Evolutionary conservation across 176 grass and related monocot species (phyloP), one percentile per base, ranked within the genome.

Genomic region (Pontederia paniculata): DNA sequence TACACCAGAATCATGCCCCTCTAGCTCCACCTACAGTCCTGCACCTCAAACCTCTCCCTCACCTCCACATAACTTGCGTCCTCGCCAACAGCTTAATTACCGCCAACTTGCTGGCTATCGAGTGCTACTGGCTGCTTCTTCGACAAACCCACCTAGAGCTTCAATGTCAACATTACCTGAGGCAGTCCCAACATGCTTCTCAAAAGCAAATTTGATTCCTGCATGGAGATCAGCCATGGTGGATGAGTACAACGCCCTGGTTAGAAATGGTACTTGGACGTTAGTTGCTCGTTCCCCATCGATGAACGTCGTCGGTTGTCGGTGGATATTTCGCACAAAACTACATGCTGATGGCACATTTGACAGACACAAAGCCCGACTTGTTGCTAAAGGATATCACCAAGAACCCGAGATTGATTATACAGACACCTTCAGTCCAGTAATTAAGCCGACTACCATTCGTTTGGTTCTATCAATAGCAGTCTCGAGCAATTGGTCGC

Each of bases 401-500:
- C 63, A 67, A 12, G 18, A 54, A 8, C 8, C 5, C 0, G 0
- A 17, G 0, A 17, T 67, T 9, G 63, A 67, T 17, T 67, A 28
- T 14, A n/a, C n/a, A 15, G 21, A 54, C 1, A 68, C 64, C 0
- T 54, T 15, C 16, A 67, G 63, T 19, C 66, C 51, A 16, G 25
- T 57, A 0, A 46, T 70, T 10, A 58, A 57, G 17, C 66, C 51
- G 0, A 23, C 31, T 0, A 57, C 66, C 3, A 45, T 70, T 57
- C 16, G 51, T 12, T 12, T 70, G n/a, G 14, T 70, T 8, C 50
- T 70, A 0, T 57, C 66, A 9, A 9, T 70, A 12, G 66, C 13
- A 18, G 9, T 57, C 12, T 21, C 47, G 15, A 1, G 14, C 8
- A 17, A 43, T 17, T 67, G 63, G 63, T 0, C 5, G 0, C 0